Percentiles rank a stretch among this genome's conserved stretches.
Conservation (phyloP, 768 basidiomycete species). For the Leccinum arenicola region DNA sequence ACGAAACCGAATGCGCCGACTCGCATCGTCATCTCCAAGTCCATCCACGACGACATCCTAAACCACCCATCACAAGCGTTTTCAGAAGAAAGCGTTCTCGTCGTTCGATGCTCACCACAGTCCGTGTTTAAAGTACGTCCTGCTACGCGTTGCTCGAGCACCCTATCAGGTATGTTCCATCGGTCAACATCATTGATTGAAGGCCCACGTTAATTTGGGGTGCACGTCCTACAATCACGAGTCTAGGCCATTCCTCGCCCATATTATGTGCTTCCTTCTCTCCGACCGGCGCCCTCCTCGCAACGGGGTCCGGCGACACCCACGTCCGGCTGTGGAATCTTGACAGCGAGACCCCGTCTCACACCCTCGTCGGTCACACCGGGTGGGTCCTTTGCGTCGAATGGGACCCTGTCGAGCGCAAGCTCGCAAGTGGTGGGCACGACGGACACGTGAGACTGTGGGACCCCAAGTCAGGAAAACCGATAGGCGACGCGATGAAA, state of each 20-base stretch:
- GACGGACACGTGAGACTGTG: slow-evolving; percentile 92
- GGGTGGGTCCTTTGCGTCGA: slow-evolving; percentile 98
- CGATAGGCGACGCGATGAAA: slow-evolving; percentile 83
- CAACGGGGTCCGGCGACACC: slow-evolving; percentile 94
- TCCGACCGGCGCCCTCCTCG: slow-evolving; percentile 86
- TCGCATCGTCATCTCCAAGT: slow-evolving; percentile 80
- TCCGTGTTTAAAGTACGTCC: slow-evolving; percentile 93
- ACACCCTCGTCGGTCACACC: slow-evolving; percentile 82
- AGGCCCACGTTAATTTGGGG: slow-evolving; percentile 1
- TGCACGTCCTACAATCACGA: slow-evolving; percentile 4
- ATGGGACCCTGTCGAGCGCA: slow-evolving; percentile 92
- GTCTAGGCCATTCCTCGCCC: slow-evolving; percentile 81
- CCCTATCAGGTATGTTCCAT: slow-evolving; percentile 64
- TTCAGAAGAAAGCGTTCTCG: slow-evolving; percentile 83
- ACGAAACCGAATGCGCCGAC: slow-evolving; percentile 55
- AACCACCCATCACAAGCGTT: slow-evolving; percentile 68
- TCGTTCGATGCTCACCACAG: slow-evolving; percentile 91
- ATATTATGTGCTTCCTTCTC: slow-evolving; percentile 96
- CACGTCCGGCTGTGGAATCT: slow-evolving; percentile 94
- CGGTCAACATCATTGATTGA: background rate
- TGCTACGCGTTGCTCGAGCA: slow-evolving; percentile 92
- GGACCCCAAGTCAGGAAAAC: slow-evolving; percentile 90
- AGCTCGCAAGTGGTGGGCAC: slow-evolving; percentile 89
- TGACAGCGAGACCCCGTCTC: slow-evolving; percentile 87
- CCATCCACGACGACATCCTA: slow-evolving; percentile 80